phyloP scores from a whole-genome alignment of 306 rosid species.

The Rosa lucieae region DNA sequence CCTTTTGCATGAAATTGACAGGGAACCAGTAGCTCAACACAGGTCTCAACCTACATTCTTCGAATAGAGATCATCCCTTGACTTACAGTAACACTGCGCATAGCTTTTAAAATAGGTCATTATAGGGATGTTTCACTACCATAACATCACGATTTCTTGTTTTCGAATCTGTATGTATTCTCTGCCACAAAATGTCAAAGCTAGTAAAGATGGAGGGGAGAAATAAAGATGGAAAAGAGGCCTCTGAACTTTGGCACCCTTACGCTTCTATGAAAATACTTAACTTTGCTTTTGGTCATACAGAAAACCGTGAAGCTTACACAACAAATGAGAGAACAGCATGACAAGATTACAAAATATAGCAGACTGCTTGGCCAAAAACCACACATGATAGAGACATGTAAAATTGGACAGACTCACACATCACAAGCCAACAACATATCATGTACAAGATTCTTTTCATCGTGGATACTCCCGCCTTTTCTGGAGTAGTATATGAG shows the following conservation, averaged over 20 bases:
- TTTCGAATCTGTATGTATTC: not conserved
- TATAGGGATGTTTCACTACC: not conserved
- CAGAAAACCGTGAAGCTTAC: conserved; percentile 44
- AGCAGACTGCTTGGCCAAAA: conserved; percentile 41
- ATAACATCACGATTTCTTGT: not conserved
- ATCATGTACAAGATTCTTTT: conserved; percentile 59
- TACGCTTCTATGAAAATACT: conserved; percentile 7
- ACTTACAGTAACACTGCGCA: not conserved
- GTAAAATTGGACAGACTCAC: conserved; percentile 36
- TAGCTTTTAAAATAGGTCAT: not conserved
- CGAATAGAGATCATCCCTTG: not conserved
- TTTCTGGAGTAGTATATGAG: conserved; percentile 32
- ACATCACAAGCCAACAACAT: conserved; percentile 34
- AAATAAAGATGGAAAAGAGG: not conserved
- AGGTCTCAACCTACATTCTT: conserved; percentile 7
- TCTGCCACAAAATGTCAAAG: not conserved
- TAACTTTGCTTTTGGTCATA: conserved; percentile 2
- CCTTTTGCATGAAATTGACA: conserved; percentile 8
- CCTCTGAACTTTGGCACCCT: conserved; percentile 4
- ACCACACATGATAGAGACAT: conserved; percentile 22
- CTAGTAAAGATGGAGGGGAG: not conserved
- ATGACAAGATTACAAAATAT: conserved; percentile 33
- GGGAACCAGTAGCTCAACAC: not conserved
- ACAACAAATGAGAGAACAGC: conserved; percentile 35
- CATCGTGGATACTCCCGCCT: conserved; percentile 33